Percentiles rank a stretch among this genome's conserved stretches.
Conservation (phyloP, 2,329 filamentous ascomycete genomes). For the Pseudogymnoascus sp. region DNA sequence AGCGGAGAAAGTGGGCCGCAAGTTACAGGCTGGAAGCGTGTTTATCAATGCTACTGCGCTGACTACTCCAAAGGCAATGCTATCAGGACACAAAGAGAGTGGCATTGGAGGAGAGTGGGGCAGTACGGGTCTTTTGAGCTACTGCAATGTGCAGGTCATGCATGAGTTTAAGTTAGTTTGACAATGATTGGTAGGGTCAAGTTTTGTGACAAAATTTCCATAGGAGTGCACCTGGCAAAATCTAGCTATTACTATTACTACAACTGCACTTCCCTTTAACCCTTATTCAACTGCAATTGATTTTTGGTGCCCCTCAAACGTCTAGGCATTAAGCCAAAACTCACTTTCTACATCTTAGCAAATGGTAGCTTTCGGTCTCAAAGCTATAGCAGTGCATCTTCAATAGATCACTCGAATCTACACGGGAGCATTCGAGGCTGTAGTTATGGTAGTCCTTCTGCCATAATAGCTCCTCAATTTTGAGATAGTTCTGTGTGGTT, state of each 20-base stretch:
- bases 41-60: constrained; percentile 52
- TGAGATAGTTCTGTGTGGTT: no score
- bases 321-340: no score
- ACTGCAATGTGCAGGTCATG: constrained; percentile 22
- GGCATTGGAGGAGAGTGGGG: constrained; percentile 30
- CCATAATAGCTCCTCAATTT: no score
- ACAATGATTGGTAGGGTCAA: neutral
- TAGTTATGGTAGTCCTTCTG: no score
- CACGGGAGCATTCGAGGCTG: no score
- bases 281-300: no score
- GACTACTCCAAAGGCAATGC: constrained; percentile 36
- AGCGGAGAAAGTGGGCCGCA: constrained; percentile 44
- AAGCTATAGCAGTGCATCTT: constrained; percentile 18
- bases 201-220: neutral
- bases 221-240: neutral
- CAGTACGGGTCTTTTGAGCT: constrained; percentile 24
- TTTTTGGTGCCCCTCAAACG: no score
- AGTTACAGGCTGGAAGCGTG: constrained; percentile 50
- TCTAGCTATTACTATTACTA: neutral
- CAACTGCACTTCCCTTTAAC: no score
- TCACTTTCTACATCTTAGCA: no score
- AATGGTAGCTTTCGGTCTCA: no score
- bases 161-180: constrained; percentile 18
- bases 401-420: constrained; percentile 17
- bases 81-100: constrained; percentile 30